Evolutionary conservation across 176 grass and related monocot species (phyloP), one percentile per base, ranked within the genome.

Genomic region (Cenchrus americanus): DNA sequence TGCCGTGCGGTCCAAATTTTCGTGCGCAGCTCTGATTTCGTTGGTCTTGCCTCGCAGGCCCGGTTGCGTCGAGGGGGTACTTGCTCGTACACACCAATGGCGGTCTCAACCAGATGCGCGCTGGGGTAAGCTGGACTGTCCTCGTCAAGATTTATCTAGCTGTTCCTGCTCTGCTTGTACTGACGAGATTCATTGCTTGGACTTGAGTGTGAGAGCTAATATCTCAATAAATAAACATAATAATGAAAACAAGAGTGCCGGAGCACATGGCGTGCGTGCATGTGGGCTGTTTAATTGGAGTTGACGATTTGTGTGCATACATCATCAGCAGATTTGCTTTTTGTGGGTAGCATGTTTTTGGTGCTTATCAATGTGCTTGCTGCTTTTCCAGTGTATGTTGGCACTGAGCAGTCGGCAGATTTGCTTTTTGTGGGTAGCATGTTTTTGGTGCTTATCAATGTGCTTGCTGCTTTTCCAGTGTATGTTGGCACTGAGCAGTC

Each of bases 81-180:
- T 73, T 98, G 73, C 83, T 98, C 15, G 93, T 98, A 15, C 87
- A 88, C 90, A 84, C 96, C 30, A 98, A 98, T 87, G 96, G 96
- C 19, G 96, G 96, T 0, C 90, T 98, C 73, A 98, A 98, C 90
- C 96, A 98, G 87, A 98, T 98, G 96, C 91, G 93, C 37, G 89
- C 93, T 49, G 96, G 96, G 89, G 96, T 98, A 90, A 92, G 89
- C 52, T 66, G 75, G 37, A 67, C 60, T 42, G 30, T 77, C 54
- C 74, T 77, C 24, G 21, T 62, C 1, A 13, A 81, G 67, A 77
- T 32, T 66, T 78, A 18, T 52, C 70, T 50, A 73, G 51, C 23
- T 87, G 37, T 58, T 11, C 58, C 60, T 54, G 2, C 34, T 37
- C 43, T 44, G 66, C 50, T 46, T 91, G 41, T 52, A 40, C 79